Evolutionary conservation across 805 yeast species (phyloP), one percentile per base, ranked within the genome.

Genomic region (Priceomyces melissophilus): DNA sequence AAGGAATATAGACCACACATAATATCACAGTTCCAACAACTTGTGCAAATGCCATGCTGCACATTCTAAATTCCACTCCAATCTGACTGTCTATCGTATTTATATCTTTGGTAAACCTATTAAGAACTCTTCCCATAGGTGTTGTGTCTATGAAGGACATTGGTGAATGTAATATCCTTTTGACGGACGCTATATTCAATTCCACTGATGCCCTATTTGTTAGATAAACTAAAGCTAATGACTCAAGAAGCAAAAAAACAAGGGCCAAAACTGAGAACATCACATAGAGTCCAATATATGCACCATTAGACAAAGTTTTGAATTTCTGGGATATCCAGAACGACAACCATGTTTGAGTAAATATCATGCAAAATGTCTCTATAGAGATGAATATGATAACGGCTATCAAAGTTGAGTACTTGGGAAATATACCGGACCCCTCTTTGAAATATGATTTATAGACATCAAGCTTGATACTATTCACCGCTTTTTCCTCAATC

Each of bases 81-180:
- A 86, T 63, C 58, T 83, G 88, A 55, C 84, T 85, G 53, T 87
- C 95, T 55, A 85, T 61, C 2, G 79, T 77, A 54, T 87, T 93
- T 0, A 89, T 82, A 58, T 87, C 95, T 52, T 85, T 85, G 3
- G 95, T 85, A 60, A 87, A 87, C 48, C 95, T 69, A 62, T 86
- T 87, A 53, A 87, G 62, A 42, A 87, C 79, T 45, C 95, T 71
- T 2, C 96, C 95, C 68, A 85, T 71, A n/a, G 96, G 96, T 0
- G 91, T 83, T 10, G 86, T 77, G 54, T 87, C 95, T 59, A 86
- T 71, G 57, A 78, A 87, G 1, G 80, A 61, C 88, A 85, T 84
- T 30, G 93, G 91, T 2, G 89, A 78, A 43, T 78, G 79, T 45
- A 87, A 61, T 6, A 87, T 65, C 28, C 67, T 71, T 33, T 68